Evolutionary conservation across 345 rosid species (phyloP).

Genomic region (Syzygium aqueum): DNA sequence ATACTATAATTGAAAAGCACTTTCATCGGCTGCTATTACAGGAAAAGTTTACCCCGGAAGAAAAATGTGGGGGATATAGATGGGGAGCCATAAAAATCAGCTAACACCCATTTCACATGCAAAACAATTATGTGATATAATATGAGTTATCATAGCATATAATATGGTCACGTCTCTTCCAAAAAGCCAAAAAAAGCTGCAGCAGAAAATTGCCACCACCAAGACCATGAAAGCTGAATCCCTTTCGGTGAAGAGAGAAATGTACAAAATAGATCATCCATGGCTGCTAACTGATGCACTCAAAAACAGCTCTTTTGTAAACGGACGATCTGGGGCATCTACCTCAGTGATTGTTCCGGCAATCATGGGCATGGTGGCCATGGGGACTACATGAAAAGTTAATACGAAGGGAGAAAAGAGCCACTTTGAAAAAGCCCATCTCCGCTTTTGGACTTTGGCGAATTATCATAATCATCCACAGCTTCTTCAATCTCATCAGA

Average conservation of each 20-base stretch:
- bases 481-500: slow-evolving; percentile 37
- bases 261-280: slow-evolving; percentile 50
- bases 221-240: slow-evolving; percentile 25
- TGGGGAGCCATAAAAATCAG: slow-evolving; percentile 28
- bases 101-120: slow-evolving; percentile 13
- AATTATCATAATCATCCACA: slow-evolving; percentile 10
- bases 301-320: slow-evolving; percentile 51
- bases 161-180: slow-evolving; percentile 8
- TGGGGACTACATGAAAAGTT: background rate
- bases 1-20: background rate
- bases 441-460: slow-evolving; percentile 6
- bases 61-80: background rate
- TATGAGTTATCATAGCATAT: background rate
- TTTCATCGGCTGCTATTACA: background rate
- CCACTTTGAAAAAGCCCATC: slow-evolving; percentile 28
- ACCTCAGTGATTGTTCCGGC: slow-evolving; percentile 15
- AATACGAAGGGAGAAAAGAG: slow-evolving; percentile 9
- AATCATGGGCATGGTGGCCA: slow-evolving; percentile 21
- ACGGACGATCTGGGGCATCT: slow-evolving; percentile 38
- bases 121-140: background rate
- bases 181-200: slow-evolving; percentile 1
- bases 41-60: background rate
- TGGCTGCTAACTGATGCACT: slow-evolving; percentile 58
- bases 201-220: slow-evolving; percentile 6
- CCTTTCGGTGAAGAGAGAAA: slow-evolving; percentile 14